Evolutionary conservation across 2,329 filamentous ascomycete genomes (phyloP), one percentile per base, ranked within the genome.

Genomic region (Venturia asperata): DNA sequence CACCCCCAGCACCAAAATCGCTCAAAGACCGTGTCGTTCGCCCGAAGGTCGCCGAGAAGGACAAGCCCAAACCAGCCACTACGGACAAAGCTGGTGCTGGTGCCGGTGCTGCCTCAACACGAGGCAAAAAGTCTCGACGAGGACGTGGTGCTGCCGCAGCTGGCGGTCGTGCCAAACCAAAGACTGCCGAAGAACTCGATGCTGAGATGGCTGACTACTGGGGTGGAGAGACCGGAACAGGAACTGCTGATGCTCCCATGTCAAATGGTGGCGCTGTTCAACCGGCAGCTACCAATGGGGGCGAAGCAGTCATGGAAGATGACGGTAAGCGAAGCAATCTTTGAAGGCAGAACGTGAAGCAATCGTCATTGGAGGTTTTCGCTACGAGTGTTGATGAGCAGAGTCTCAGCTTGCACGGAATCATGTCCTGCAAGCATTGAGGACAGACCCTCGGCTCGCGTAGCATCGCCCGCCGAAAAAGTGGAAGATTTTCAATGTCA

Each of bases 201-300:
- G 92, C 91, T 5, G 94, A 99, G 77, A 99, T 99, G 94, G 87
- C 86, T 24, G 94, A 97, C 77, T 99, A 99, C 80, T 97, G 95
- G 75, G 86, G 82, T 64, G 74, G 75, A 39, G 78, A 74, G 61
- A 74, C 76, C 45, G 78, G 77, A 63, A 80, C 80, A 69, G 76
- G 74, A 63, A 74, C 78, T 63, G 76, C 75, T 15, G 77, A 77
- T 64, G 74, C 72, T 52, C 77, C 75, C 67, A 79, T 79, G 65
- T 74, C 78, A 55, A 80, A 78, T 67, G 79, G 78, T 56, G 71
- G 73, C 55, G 78, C 79, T 67, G 81, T 66, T 71, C 78, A 64
- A 74, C 79, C 56, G 75, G 78, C 80, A 67, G 80, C 77, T 49
- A 37, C 52, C 52, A 71, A 70, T 55, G 73, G 67, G 49, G 74